These are phyloP conservation scores for Tricholoma bakamatsutake DNA, from an alignment of 768 basidiomycete species.

Conservation along the genomic window DNA sequence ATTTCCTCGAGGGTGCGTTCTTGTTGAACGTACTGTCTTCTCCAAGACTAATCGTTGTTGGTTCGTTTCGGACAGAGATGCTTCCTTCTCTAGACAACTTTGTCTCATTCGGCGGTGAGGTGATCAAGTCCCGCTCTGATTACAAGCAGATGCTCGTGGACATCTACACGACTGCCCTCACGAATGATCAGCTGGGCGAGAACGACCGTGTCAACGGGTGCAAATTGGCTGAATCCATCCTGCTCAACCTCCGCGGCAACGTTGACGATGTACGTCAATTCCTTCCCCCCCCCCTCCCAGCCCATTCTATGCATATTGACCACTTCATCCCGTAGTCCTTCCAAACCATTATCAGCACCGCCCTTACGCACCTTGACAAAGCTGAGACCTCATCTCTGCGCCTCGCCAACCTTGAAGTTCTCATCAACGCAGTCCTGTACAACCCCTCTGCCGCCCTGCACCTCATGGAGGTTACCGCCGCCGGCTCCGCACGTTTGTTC, in stretches of 20 bases:
- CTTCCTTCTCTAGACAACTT: constrained; percentile 85
- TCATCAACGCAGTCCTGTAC: constrained; percentile 79
- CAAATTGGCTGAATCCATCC: constrained; percentile 76
- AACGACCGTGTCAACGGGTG: constrained; percentile 80
- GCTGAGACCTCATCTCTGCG: constrained; percentile 57
- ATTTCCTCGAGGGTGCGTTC: constrained; percentile 76
- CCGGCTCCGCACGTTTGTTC: constrained; percentile 65
- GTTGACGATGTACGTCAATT: constrained; percentile 72
- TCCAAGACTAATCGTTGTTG: neutral
- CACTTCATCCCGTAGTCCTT: constrained; percentile 42
- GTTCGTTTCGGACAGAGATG: constrained; percentile 54
- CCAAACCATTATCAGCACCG: constrained; percentile 56
- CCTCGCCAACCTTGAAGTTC: constrained; percentile 76
- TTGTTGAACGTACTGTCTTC: neutral
- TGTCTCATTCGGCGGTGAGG: constrained; percentile 74
- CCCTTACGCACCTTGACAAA: constrained; percentile 54
- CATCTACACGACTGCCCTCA: constrained; percentile 74
- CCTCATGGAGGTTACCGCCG: constrained; percentile 57
- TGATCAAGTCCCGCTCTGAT: constrained; percentile 65
- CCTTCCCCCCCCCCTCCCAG: neutral
- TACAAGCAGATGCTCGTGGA: constrained; percentile 80
- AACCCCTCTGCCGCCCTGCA: constrained; percentile 75
- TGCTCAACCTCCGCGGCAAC: constrained; percentile 73
- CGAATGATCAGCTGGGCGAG: constrained; percentile 69
- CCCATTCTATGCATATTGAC: neutral